These are phyloP conservation scores for Microbotryum silenes-acaulis DNA, from an alignment of 1,284 basidiomycete genomes.

Conservation along the genomic window DNA sequence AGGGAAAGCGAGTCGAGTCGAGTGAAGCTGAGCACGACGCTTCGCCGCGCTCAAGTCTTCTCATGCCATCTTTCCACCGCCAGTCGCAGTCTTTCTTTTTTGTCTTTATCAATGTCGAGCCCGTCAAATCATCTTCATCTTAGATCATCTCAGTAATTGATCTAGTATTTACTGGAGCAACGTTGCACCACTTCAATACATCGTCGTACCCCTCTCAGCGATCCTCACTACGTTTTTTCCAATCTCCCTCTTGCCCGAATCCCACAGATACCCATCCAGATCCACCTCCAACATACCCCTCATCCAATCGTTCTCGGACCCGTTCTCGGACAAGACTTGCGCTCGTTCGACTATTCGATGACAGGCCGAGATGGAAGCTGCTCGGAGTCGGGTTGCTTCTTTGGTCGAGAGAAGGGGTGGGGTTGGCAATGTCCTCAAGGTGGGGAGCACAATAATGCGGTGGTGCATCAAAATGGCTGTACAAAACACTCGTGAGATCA, in stretches of 20 bases:
- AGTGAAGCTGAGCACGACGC: too few relatives aligned
- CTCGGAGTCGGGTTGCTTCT: constrained; percentile 61
- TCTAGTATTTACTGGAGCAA: background rate
- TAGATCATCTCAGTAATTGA: too few relatives aligned
- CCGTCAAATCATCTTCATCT: too few relatives aligned
- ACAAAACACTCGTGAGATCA: background rate
- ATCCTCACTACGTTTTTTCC: constrained; percentile 9
- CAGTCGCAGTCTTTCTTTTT: too few relatives aligned
- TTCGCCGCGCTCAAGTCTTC: too few relatives aligned
- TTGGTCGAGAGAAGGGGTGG: background rate
- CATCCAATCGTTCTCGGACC: constrained; percentile 33
- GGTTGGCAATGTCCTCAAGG: background rate
- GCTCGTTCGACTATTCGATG: constrained; percentile 56
- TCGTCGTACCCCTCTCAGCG: constrained; percentile 19
- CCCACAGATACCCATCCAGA: constrained; percentile 16
- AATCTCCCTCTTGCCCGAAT: background rate
- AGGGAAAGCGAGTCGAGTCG: too few relatives aligned
- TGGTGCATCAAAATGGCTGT: constrained; percentile 17
- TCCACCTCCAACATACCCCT: constrained; percentile 3
- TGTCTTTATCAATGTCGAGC: too few relatives aligned
- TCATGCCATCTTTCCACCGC: too few relatives aligned
- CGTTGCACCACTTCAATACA: constrained; percentile 10
- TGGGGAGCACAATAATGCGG: constrained; percentile 6
- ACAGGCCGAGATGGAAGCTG: constrained; percentile 67
- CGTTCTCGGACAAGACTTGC: constrained; percentile 40